These are phyloP conservation scores for Kurtzmaniella cleridarum DNA, from an alignment of 805 yeast genomes.

Conservation along the genomic window DNA sequence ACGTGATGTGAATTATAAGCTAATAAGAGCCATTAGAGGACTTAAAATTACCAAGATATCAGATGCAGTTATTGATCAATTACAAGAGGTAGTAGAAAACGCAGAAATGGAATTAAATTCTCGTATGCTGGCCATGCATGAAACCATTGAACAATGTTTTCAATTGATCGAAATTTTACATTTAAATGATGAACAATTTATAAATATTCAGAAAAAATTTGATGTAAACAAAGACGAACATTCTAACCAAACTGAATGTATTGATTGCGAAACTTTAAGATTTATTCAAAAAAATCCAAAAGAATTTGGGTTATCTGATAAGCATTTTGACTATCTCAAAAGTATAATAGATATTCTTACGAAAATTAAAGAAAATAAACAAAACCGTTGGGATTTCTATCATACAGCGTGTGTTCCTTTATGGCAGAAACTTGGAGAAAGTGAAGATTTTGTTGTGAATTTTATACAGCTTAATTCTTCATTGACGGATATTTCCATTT, in stretches of 20 bases:
- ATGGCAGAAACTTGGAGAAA: slow-evolving; percentile 56
- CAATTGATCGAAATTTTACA: slow-evolving; percentile 21
- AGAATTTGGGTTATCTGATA: slow-evolving; percentile 34
- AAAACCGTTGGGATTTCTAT: slow-evolving; percentile 30
- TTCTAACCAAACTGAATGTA: slow-evolving; percentile 15
- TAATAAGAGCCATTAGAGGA: slow-evolving; percentile 30
- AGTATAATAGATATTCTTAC: slow-evolving; percentile 26
- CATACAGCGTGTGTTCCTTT: slow-evolving; percentile 39
- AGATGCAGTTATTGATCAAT: slow-evolving; percentile 16
- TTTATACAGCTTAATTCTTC: slow-evolving; percentile 44
- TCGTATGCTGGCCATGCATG: slow-evolving; percentile 19
- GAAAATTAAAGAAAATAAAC: slow-evolving; percentile 27
- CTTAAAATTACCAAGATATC: slow-evolving; percentile 35
- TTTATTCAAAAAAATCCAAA: slow-evolving; percentile 32
- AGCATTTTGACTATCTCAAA: slow-evolving; percentile 27
- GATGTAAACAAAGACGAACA: slow-evolving; percentile 10
- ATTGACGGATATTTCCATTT: slow-evolving; percentile 43
- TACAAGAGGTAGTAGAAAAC: slow-evolving; percentile 20
- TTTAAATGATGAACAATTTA: slow-evolving; percentile 27
- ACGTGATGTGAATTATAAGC: slow-evolving; percentile 32
- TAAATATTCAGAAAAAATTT: slow-evolving; percentile 26
- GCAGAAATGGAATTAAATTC: slow-evolving; percentile 20
- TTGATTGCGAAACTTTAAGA: slow-evolving; percentile 33
- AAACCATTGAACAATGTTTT: slow-evolving; percentile 20
- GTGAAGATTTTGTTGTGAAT: slow-evolving; percentile 27